Evolutionary conservation across 148 eudicot genomes (phyloP).

Genomic region (Persicaria maculosa): DNA sequence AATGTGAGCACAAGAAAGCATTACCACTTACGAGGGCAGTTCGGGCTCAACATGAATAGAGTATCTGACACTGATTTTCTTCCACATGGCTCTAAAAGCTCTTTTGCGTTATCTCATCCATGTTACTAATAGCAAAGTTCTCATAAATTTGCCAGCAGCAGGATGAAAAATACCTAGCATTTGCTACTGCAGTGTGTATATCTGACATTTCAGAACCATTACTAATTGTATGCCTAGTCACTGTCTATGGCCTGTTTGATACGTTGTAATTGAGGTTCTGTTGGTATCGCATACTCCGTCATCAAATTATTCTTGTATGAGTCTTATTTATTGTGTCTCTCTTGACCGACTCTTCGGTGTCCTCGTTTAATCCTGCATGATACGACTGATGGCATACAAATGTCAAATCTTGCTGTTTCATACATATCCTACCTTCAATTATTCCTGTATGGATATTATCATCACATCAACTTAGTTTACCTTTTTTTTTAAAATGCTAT

Average conservation of each 20-base stretch:
- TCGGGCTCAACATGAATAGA: background rate
- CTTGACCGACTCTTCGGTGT: too few relatives aligned
- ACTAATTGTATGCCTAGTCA: background rate
- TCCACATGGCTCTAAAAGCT: background rate
- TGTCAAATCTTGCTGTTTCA: background rate
- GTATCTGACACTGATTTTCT: background rate
- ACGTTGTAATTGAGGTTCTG: background rate
- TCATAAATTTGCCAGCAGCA: background rate
- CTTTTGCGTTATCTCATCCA: background rate
- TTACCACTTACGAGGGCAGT: background rate
- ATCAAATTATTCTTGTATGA: background rate
- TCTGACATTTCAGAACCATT: background rate
- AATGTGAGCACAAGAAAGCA: background rate
- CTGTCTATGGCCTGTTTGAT: background rate
- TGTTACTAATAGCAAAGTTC: background rate
- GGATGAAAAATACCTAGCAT: background rate
- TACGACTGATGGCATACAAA: background rate
- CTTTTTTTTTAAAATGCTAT: background rate
- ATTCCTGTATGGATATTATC: background rate
- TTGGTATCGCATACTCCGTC: background rate
- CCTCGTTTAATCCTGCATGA: too few relatives aligned
- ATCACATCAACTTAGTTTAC: background rate
- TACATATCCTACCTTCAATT: background rate
- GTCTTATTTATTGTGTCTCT: background rate
- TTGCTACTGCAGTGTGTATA: background rate